phyloP scores from a whole-genome alignment of 1,284 basidiomycete genomes.

The Sparassis latifolia region DNA sequence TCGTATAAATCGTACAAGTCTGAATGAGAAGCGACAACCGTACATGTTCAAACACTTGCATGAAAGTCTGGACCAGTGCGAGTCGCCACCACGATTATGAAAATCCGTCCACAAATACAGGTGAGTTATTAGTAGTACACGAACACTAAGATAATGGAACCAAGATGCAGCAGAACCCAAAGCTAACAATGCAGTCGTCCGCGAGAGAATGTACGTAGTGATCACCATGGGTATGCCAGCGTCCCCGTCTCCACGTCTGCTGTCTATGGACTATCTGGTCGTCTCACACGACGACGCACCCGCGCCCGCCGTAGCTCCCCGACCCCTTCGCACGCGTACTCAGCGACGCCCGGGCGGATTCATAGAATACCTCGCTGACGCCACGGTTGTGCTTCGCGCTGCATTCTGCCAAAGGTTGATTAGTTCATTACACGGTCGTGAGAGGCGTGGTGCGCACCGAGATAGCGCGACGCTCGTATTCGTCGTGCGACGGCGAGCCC shows the following conservation, averaged over 20 bases:
- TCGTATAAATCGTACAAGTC: neutral
- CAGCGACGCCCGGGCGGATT: constrained; percentile 81
- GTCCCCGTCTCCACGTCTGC: no score
- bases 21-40: neutral
- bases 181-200: no score
- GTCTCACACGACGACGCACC: neutral
- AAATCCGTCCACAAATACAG: no score
- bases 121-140: no score
- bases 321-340: constrained; percentile 66
- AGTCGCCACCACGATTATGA: no score
- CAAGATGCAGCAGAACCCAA: no score
- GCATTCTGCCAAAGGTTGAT: constrained; percentile 58
- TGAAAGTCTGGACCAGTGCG: no score
- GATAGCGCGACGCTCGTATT: constrained; percentile 88
- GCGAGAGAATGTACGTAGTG: no score
- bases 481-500: constrained; percentile 82
- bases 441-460: constrained; percentile 50
- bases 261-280: no score
- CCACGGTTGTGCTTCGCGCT: constrained; percentile 95
- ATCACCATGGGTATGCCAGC: no score
- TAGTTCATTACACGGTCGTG: constrained; percentile 5
- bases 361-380: constrained; percentile 87
- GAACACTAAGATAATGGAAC: no score
- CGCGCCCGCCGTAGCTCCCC: constrained; percentile 32
- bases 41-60: no score